Evolutionary conservation across 176 grass and related monocot genomes (phyloP), one percentile per base, ranked within the genome.

Genomic region (Carex scoparia): DNA sequence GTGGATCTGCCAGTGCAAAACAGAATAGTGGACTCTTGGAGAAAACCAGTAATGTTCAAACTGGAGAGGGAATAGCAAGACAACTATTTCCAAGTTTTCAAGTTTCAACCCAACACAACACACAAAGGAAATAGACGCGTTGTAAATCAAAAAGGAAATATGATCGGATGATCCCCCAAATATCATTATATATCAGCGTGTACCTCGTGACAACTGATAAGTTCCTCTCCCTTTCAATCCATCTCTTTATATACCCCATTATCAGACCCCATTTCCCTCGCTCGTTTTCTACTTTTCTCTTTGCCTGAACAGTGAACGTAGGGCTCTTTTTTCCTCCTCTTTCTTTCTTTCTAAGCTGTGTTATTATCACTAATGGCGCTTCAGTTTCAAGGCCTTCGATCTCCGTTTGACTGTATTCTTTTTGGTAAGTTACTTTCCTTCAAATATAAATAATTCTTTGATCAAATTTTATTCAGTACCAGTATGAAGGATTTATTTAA

Each of bases 351-450:
- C 48, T 66, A 38, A 32, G 53, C 0, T 5, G 16, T 51, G 23
- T 13, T 4, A 14, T 77, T 15, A 13, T 49, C 53, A 10, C 18
- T 11, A 65, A 86, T 48, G 53, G 68, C 68, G 78, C 82, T 61
- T 60, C 81, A 81, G 19, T 65, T 85, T 28, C 63, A 83, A 27
- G 81, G 56, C 53, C 23, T 70, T n/a, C 55, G 37, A 51, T 86
- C 90, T 53, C 82, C 88, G 5, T 94, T 94, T 86, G 90, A 94
- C 82, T 97, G 94, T 84, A 13, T 97, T 68, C 86, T 97, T 15
- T 10, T 97, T 46, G 94, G 94, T 97, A 87, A 81, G 15, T 51
- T 6, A 6, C 13, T 19, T 5, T 37, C 18, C 8, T 46, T 28
- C 4, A 35, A 11, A 32, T 72, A 46, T 13, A 71, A 49, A 46